Evolutionary conservation across 2,329 filamentous ascomycete species (phyloP).

Genomic region (Berkeleyomyces rouxiae): DNA sequence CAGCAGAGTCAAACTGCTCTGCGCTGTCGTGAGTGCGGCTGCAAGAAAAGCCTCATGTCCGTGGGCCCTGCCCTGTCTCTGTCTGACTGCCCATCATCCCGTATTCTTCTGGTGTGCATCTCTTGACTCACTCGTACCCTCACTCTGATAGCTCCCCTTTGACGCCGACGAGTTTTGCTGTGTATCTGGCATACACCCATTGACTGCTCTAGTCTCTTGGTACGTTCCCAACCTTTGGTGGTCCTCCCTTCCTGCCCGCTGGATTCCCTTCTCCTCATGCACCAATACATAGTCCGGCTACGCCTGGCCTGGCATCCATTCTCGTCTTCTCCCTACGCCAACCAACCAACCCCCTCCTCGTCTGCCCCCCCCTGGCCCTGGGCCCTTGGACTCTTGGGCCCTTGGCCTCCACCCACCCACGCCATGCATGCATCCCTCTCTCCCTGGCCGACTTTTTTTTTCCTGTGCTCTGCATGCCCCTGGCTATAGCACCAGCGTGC

Average conservation of each 20-base stretch:
- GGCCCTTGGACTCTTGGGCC: constrained; percentile 1
- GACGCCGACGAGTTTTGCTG: no score
- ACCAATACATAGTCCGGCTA: no score
- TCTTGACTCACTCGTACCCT: no score
- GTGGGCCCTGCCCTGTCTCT: background rate
- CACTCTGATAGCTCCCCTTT: no score
- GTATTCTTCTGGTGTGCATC: background rate
- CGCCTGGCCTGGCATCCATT: constrained; percentile 11
- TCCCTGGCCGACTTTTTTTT: constrained; percentile 4
- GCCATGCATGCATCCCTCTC: constrained; percentile 2
- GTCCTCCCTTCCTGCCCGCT: background rate
- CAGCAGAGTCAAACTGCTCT: no score
- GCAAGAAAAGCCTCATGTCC: background rate
- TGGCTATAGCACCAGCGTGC: constrained; percentile 1
- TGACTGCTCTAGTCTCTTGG: no score
- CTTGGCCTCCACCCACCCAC: background rate
- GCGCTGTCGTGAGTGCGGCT: background rate
- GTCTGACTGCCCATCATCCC: background rate
- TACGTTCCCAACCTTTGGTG: background rate
- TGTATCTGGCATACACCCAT: no score
- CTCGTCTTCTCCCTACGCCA: constrained; percentile 12
- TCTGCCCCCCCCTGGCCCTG: constrained; percentile 5
- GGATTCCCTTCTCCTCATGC: background rate
- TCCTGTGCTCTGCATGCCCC: background rate
- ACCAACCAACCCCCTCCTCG: constrained; percentile 6